These are phyloP conservation scores for Penicillium robsamsonii DNA, from an alignment of 495 filamentous ascomycete genomes.

Conservation along the genomic window DNA sequence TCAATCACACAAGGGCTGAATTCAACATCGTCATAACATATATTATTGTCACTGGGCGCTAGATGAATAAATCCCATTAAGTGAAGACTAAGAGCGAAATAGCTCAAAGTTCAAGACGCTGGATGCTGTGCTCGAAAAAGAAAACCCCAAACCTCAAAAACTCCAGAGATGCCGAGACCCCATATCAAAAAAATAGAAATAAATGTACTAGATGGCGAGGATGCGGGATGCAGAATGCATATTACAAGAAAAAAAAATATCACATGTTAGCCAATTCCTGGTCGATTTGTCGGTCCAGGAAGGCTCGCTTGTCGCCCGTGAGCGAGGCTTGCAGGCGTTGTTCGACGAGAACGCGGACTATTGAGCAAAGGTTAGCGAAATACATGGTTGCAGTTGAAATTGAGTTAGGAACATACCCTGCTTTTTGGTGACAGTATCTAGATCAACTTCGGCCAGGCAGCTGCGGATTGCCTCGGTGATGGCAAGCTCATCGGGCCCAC, in stretches of 20 bases:
- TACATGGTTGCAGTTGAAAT: neutral
- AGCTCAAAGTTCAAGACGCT: slow-evolving; percentile 22
- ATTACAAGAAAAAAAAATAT: slow-evolving; percentile 25
- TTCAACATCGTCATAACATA: neutral
- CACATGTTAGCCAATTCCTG: slow-evolving; percentile 92
- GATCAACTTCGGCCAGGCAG: slow-evolving; percentile 84
- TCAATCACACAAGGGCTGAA: neutral
- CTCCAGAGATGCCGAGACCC: slow-evolving; percentile 34
- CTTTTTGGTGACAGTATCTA: slow-evolving; percentile 97
- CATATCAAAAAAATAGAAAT: slow-evolving; percentile 11
- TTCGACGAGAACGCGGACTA: slow-evolving; percentile 83
- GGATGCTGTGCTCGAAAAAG: slow-evolving; percentile 20
- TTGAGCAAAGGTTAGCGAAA: slow-evolving; percentile 21
- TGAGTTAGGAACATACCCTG: slow-evolving; percentile 55
- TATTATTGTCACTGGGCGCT: slow-evolving; percentile 6
- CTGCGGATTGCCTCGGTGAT: slow-evolving; percentile 81
- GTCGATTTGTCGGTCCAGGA: slow-evolving; percentile 90
- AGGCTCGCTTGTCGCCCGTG: slow-evolving; percentile 73
- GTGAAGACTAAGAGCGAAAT: slow-evolving; percentile 3
- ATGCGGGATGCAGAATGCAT: slow-evolving; percentile 20
- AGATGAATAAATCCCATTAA: slow-evolving; percentile 13
- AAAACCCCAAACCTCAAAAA: slow-evolving; percentile 22
- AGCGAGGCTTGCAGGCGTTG: slow-evolving; percentile 87
- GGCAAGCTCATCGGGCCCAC: slow-evolving; percentile 65
- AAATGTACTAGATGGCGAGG: slow-evolving; percentile 13